Evolutionary conservation across 2,329 filamentous ascomycete species (phyloP).

Genomic region (Alternaria brassicae): DNA sequence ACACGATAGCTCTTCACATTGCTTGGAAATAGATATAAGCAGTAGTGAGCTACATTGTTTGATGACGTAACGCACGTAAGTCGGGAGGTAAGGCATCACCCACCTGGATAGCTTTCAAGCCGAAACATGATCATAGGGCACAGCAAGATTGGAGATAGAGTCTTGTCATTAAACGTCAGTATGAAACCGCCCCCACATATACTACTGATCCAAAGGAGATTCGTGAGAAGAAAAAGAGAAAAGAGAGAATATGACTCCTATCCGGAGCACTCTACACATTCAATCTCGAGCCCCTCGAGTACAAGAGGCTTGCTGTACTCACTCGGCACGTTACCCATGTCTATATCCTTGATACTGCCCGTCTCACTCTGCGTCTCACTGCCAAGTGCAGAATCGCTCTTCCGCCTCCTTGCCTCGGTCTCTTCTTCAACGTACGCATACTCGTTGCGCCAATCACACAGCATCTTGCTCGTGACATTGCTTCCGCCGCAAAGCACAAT

Average conservation of each 20-base stretch:
- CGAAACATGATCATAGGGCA: not conserved
- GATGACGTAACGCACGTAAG: not conserved
- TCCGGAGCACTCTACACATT: slow-evolving; percentile 8
- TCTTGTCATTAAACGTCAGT: not conserved
- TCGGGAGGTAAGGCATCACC: not conserved
- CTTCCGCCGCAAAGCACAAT: slow-evolving; percentile 80
- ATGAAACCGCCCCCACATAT: not conserved
- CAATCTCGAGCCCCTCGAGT: slow-evolving; percentile 24
- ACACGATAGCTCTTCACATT: no score
- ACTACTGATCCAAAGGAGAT: not conserved
- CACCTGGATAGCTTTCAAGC: not conserved
- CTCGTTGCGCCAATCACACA: slow-evolving; percentile 57
- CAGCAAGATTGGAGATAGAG: not conserved
- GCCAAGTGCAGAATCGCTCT: slow-evolving; percentile 28
- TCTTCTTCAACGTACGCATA: slow-evolving; percentile 40
- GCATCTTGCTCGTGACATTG: slow-evolving; percentile 60
- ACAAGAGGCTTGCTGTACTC: slow-evolving; percentile 25
- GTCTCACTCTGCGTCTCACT: slow-evolving; percentile 24
- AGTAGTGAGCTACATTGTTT: not conserved
- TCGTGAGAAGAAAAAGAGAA: not conserved
- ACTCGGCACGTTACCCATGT: slow-evolving; percentile 15
- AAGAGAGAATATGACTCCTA: not conserved
- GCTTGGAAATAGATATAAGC: not conserved
- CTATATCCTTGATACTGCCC: slow-evolving; percentile 18
- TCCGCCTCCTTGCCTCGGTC: slow-evolving; percentile 19